Evolutionary conservation across 2,329 filamentous ascomycete species (phyloP), one percentile per base, ranked within the genome.

Genomic region (Hyphodiscus sp.): DNA sequence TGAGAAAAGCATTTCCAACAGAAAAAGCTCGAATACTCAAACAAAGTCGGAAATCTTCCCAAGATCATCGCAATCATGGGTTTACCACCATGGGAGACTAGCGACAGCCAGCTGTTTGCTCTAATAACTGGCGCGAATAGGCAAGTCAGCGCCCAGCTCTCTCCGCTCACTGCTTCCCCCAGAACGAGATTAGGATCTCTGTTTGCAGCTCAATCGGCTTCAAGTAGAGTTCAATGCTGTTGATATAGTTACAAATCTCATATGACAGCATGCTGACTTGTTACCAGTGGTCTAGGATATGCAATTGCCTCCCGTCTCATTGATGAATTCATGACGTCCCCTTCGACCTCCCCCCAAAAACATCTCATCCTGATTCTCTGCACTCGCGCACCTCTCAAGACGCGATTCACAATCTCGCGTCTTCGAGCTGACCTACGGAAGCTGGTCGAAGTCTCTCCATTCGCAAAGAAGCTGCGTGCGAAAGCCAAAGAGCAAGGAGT

Each of bases 81-180:
- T 13, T 48, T 68, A 48, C 61, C 67, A 52, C 67, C 66, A 47
- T 68, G 66, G 67, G 65, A 67, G 56, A 64, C 61, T 20, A 68
- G 67, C 53, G 61, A 65, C 26, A 76, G 66, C 47, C 78, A 80
- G 63, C 70, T 77, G 46, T 82, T 82, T 66, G 82, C 89, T 9
- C 75, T 96, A 41, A 81, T 96, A 42, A 95, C 90, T 0, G 90
- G 90, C 50, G 88, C 89, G 38, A 95, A 95, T 71, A 91, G 89
- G 90, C 91, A 78, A 65, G 19, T 46, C 23, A 16, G 11, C 33
- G 11, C 13, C 33, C 13, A n/a, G 11, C 11, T 38, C 8, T 26
- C 4, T 38, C 33, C 33, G 13, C 13, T 2, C 11, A 38, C 33
- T 38, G 4, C 11, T 38, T 38, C 33, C 33, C 13, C 4, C 5